Evolutionary conservation across 768 basidiomycete genomes (phyloP).

Genomic region (Phlebiopsis flavidoalba): DNA sequence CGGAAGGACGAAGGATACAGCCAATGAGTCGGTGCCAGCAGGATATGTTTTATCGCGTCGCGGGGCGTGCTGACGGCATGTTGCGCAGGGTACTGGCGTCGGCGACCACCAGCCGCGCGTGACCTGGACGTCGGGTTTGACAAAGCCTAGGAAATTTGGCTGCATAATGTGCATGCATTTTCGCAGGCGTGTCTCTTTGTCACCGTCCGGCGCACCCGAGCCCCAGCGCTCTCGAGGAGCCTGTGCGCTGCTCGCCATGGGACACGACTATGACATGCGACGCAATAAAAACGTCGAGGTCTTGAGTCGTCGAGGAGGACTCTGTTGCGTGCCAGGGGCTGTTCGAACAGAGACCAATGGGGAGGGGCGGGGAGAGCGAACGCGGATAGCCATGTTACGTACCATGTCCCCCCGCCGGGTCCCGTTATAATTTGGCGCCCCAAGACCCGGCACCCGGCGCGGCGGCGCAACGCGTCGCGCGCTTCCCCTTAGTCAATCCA

Average conservation of each 20-base stretch:
- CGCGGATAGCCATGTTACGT: no score
- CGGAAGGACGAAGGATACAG: neutral
- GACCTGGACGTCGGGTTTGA: neutral
- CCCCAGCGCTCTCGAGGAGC: neutral
- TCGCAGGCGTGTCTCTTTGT: neutral
- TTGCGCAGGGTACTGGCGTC: neutral
- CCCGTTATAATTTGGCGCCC: neutral
- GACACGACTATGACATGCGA: neutral
- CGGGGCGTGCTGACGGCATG: neutral
- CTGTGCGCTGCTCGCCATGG: neutral
- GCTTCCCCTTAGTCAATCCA: conserved; percentile 8
- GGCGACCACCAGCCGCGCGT: neutral
- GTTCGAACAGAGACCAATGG: neutral
- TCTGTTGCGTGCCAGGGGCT: neutral
- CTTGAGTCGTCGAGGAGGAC: neutral
- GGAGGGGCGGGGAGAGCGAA: neutral
- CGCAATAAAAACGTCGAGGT: neutral
- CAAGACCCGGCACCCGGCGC: neutral
- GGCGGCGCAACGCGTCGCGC: neutral
- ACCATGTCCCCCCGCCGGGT: no score
- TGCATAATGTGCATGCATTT: neutral
- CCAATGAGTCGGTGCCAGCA: neutral
- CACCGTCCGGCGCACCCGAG: neutral
- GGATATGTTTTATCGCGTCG: neutral
- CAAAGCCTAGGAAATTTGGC: neutral